phyloP scores from a whole-genome alignment of 257 asterid species.

The Plantago major region DNA sequence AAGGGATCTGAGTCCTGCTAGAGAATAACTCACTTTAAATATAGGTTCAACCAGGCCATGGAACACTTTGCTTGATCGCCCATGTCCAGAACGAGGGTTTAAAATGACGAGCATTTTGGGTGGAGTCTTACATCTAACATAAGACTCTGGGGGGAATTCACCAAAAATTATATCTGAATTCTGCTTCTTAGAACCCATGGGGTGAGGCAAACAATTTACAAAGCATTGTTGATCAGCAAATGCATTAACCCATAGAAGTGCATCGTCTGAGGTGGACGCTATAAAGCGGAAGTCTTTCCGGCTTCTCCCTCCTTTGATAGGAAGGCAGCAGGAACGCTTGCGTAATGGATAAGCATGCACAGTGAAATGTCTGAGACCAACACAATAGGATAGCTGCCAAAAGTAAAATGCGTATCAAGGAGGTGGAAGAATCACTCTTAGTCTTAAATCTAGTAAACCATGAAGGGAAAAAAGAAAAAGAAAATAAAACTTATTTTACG shows the following conservation, averaged over 20 bases:
- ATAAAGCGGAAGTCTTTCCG: conserved; percentile 82
- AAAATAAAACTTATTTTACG: too few relatives aligned
- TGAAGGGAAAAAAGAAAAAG: not conserved
- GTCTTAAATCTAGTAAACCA: conserved; percentile 16
- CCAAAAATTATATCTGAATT: conserved; percentile 51
- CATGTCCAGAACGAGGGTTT: conserved; percentile 96
- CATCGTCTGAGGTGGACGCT: conserved; percentile 78
- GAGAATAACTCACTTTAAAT: conserved; percentile 58
- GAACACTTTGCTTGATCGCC: conserved; percentile 93
- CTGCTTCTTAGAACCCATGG: conserved; percentile 75
- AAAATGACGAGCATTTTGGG: conserved; percentile 93
- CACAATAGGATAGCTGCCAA: conserved; percentile 83
- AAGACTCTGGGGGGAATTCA: conserved; percentile 83
- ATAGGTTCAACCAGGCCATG: conserved; percentile 86
- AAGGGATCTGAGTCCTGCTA: conserved; percentile 9
- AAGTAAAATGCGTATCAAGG: conserved; percentile 12
- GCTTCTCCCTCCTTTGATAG: conserved; percentile 58
- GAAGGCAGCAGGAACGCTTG: conserved; percentile 54
- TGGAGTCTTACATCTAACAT: conserved; percentile 72
- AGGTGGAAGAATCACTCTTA: conserved; percentile 23
- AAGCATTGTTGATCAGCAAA: conserved; percentile 97
- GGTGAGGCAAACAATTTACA: conserved; percentile 91
- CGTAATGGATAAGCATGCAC: conserved; percentile 81
- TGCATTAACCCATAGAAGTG: conserved; percentile 89
- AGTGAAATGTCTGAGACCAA: conserved; percentile 84